phyloP scores from a whole-genome alignment of 129 eudicot genomes.

The Lonicera japonica region DNA sequence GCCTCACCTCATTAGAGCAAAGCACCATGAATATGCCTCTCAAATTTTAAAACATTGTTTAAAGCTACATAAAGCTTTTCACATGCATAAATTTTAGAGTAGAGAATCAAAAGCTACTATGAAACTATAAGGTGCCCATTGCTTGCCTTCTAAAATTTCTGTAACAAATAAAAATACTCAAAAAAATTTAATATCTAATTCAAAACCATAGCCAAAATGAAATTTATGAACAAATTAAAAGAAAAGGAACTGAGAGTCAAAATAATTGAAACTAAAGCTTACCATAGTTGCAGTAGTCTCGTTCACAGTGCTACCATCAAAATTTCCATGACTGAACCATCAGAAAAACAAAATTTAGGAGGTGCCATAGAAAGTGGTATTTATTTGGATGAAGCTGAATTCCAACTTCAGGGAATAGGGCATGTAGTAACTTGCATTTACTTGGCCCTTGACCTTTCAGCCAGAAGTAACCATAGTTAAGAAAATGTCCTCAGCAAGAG shows the following conservation, averaged over 20 bases:
- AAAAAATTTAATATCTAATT: too few relatives aligned
- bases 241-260: background rate
- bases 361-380: background rate
- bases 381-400: conserved; percentile 2
- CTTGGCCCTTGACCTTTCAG: conserved; percentile 42
- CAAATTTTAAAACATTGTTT: too few relatives aligned
- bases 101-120: too few relatives aligned
- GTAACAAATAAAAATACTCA: too few relatives aligned
- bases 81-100: too few relatives aligned
- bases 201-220: too few relatives aligned
- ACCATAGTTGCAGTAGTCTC: conserved; percentile 49
- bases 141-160: too few relatives aligned
- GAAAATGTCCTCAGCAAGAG: conserved; percentile 30
- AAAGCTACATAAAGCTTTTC: too few relatives aligned
- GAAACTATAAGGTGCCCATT: too few relatives aligned
- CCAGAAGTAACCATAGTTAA: conserved; percentile 27
- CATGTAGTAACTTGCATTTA: conserved; percentile 19
- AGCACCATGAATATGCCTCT: too few relatives aligned
- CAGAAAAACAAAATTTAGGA: conserved; percentile 16
- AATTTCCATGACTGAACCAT: conserved; percentile 47
- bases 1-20: too few relatives aligned
- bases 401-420: conserved; percentile 25
- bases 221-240: background rate
- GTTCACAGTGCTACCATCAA: conserved; percentile 31
- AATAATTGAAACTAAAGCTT: conserved; percentile 4